These are phyloP conservation scores for Sporothrix luriei DNA, from an alignment of 2,329 filamentous ascomycete species.

Conservation along the genomic window DNA sequence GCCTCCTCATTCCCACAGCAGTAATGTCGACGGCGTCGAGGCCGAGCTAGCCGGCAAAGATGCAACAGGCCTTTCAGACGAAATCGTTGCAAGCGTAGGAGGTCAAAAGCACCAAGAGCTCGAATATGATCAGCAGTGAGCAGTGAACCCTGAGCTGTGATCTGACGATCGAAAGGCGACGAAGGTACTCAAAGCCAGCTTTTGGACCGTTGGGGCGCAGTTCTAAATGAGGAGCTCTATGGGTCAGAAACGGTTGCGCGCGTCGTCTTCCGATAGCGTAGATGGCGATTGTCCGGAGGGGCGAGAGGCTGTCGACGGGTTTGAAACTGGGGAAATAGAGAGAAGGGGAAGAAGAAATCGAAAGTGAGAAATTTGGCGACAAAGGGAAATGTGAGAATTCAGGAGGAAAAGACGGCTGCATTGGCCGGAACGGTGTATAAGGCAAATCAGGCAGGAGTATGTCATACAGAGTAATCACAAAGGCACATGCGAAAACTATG, in stretches of 20 bases:
- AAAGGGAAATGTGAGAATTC: constrained; percentile 13
- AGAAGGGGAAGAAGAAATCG: background rate
- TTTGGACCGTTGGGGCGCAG: background rate
- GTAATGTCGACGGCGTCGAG: background rate
- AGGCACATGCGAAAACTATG: constrained; percentile 26
- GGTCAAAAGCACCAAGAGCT: background rate
- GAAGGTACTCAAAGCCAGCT: background rate
- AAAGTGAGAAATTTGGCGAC: constrained; percentile 3
- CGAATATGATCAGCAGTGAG: background rate
- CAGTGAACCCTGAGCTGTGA: background rate
- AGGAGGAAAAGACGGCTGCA: constrained; percentile 6
- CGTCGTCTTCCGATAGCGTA: constrained; percentile 18
- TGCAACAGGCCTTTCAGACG: background rate
- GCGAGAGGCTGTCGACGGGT: background rate
- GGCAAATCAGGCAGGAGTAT: constrained; percentile 17
- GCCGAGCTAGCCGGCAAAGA: background rate
- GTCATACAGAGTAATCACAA: background rate
- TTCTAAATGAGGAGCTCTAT: background rate
- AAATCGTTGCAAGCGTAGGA: background rate
- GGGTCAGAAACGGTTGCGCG: constrained; percentile 3
- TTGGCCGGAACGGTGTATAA: background rate
- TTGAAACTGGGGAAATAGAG: background rate
- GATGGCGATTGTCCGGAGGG: background rate
- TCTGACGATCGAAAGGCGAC: background rate
- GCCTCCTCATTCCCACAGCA: constrained; percentile 52